phyloP scores from a whole-genome alignment of 345 rosid species.

The Jatropha curcas region DNA sequence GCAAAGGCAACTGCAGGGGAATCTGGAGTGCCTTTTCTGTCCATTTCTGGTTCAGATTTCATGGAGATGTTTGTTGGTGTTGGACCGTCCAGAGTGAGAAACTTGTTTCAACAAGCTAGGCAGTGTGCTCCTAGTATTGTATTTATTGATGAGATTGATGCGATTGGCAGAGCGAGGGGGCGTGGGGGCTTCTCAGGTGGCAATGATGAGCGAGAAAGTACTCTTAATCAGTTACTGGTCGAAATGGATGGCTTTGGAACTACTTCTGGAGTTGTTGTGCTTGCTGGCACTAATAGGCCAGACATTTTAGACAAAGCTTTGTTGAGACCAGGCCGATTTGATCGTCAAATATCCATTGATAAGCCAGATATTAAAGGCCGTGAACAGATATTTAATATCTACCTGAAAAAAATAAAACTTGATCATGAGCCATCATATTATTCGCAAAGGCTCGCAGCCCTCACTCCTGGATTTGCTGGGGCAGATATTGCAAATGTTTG shows the following conservation, averaged over 20 bases:
- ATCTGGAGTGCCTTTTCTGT: constrained; percentile 43
- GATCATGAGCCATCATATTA: constrained; percentile 71
- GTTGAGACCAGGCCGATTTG: constrained; percentile 46
- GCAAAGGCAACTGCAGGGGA: constrained; percentile 51
- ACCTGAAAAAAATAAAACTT: constrained; percentile 76
- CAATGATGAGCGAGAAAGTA: constrained; percentile 56
- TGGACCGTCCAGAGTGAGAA: constrained; percentile 45
- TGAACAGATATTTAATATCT: constrained; percentile 38
- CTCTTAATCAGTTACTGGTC: constrained; percentile 40
- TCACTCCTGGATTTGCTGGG: constrained; percentile 95
- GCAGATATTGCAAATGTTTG: constrained; percentile 96
- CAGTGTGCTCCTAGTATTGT: constrained; percentile 44
- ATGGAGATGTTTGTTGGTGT: constrained; percentile 53
- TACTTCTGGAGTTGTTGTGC: constrained; percentile 61
- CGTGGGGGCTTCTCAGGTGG: constrained; percentile 45
- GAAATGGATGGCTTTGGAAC: constrained; percentile 49
- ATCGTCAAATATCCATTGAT: constrained; percentile 35
- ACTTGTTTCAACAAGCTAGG: constrained; percentile 45
- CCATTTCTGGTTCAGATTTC: constrained; percentile 40
- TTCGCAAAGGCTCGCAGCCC: constrained; percentile 90
- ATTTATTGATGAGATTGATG: constrained; percentile 56
- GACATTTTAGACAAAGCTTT: constrained; percentile 59
- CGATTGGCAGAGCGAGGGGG: constrained; percentile 81
- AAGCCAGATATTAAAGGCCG: constrained; percentile 37
- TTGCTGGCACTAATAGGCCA: constrained; percentile 94